phyloP scores from a whole-genome alignment of 345 rosid genomes.

The Bretschneidera sinensis region DNA sequence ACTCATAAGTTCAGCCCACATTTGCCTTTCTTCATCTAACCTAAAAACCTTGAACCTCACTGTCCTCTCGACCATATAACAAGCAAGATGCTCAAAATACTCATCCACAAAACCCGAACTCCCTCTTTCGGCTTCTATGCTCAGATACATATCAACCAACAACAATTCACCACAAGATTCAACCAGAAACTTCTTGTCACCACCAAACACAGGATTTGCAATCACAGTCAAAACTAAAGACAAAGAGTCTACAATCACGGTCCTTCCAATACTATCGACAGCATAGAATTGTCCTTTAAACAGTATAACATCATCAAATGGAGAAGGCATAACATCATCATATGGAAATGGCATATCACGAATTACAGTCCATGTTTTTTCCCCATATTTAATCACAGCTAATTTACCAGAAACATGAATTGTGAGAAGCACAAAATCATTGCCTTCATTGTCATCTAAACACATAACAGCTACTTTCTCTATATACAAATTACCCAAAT shows the following conservation, averaged over 20 bases:
- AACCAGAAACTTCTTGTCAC: slow-evolving; percentile 85
- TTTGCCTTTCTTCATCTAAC: slow-evolving; percentile 36
- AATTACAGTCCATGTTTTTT: slow-evolving; percentile 61
- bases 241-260: slow-evolving; percentile 49
- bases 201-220: slow-evolving; percentile 62
- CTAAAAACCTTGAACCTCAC: slow-evolving; percentile 63
- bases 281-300: slow-evolving; percentile 56
- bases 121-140: slow-evolving; percentile 47
- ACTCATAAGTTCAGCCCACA: slow-evolving; percentile 53
- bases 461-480: slow-evolving; percentile 66
- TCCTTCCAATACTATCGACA: slow-evolving; percentile 68
- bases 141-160: slow-evolving; percentile 78
- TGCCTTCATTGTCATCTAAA: slow-evolving; percentile 20
- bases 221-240: slow-evolving; percentile 25
- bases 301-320: slow-evolving; percentile 81
- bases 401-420: slow-evolving; percentile 87
- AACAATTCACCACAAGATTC: slow-evolving; percentile 68
- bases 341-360: slow-evolving; percentile 70
- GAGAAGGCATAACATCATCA: too few relatives aligned
- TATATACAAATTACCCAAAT: slow-evolving; percentile 49
- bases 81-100: slow-evolving; percentile 28
- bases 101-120: slow-evolving; percentile 28
- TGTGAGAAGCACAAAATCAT: slow-evolving; percentile 63
- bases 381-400: slow-evolving; percentile 60
- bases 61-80: slow-evolving; percentile 59